Base-by-base conservation (phyloP, 1,284 basidiomycete species). In the Austroboletus rostrupii region DNA sequence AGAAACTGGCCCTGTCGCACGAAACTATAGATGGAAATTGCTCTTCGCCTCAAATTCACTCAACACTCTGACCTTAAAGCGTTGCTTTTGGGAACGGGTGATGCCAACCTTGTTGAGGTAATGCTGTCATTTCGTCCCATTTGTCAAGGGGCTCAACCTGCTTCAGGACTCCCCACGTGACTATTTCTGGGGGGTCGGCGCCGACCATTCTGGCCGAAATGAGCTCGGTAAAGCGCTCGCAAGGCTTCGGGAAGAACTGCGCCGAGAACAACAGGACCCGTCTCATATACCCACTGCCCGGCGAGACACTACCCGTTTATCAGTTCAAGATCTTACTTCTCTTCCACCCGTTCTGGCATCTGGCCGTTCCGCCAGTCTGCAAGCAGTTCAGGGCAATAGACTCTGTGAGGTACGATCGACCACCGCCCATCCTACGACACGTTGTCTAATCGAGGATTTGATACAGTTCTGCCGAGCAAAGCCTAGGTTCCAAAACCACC, bases 191-290 rank as follows among this genome's bases (percentile, higher is more conserved):
- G 85, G 85, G 20, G 65, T 79, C 50, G 85, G 84, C 16, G 67
- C 71, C 37, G 80, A 86, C 64, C 68, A 74, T 16, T 68, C 71
- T 55, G 85, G 84, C 20, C 74, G 79, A 37, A 87, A 87, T 55
- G 83, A 87, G 63, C 75, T 87, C n/a, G 85, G 85, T 23, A 85
- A 83, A 60, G 81, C 81, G 16, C 70, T 86, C 21, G 76, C 80
- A 57, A 74, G 81, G 54, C 64, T 87, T 56, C 70, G 84, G 54
- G 65, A 67, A 44, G 75, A 72, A 57, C 62, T 83, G 47, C 77
- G 76, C 51, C 57, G 56, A 19, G 66, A 66, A 48, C 61, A 52
- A 31, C 42, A 56, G 21, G 36, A 65, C 13, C 68, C 64, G 2
- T 51, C 53, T 4, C 58, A 56, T n/a, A 55, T 66, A 23, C 64